Evolutionary conservation across 139 green algal species (phyloP).

Genomic region (Gonium pectorale): DNA sequence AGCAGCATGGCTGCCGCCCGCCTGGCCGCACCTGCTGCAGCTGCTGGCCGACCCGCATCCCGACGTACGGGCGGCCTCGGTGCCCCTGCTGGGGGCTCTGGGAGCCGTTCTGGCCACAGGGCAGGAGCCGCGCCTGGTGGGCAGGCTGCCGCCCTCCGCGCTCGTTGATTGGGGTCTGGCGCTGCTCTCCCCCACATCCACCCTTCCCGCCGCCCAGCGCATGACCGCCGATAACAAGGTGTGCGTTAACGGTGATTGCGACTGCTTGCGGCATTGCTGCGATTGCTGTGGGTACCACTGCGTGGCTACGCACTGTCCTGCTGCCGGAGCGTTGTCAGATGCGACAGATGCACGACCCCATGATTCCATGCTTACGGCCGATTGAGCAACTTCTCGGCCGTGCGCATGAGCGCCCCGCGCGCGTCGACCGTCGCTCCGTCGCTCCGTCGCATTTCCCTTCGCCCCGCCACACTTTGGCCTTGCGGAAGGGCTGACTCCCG

Average conservation of each 20-base stretch:
- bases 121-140: background rate
- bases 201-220: slow-evolving; percentile 13
- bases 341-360: no score
- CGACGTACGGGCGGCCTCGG: slow-evolving; percentile 16
- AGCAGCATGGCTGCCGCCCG: background rate
- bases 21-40: slow-evolving; percentile 40
- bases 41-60: slow-evolving; percentile 12
- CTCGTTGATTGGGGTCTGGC: slow-evolving; percentile 32
- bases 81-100: slow-evolving; percentile 12
- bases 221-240: slow-evolving; percentile 11
- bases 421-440: no score
- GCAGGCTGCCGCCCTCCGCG: slow-evolving; percentile 9
- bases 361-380: no score
- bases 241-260: background rate
- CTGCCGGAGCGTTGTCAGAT: no score
- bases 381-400: no score
- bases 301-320: no score
- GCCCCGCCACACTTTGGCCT: no score
- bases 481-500: no score
- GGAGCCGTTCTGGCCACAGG: slow-evolving; percentile 1
- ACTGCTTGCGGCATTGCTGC: background rate
- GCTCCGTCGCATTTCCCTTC: no score
- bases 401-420: no score
- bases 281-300: no score
- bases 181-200: slow-evolving; percentile 11